Evolutionary conservation across 805 yeast species (phyloP).

Genomic region (Naumovozyma baii): DNA sequence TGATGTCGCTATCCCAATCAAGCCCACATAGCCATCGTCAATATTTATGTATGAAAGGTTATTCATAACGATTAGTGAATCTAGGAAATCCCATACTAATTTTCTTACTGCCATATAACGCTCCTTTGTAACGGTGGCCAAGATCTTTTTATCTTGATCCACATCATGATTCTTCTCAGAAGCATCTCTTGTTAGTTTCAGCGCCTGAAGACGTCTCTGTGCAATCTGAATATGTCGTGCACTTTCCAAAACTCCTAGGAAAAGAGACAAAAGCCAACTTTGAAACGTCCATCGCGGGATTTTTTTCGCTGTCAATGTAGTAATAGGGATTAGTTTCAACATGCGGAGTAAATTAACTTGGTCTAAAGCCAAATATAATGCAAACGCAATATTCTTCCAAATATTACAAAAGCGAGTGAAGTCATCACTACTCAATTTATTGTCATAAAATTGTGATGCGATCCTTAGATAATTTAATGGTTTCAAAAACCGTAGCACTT

Average conservation of each 20-base stretch:
- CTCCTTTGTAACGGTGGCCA: neutral
- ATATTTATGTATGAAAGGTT: neutral
- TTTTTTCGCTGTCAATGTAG: conserved; percentile 36
- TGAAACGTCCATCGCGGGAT: conserved; percentile 51
- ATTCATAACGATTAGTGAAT: neutral
- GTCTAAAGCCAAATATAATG: conserved; percentile 55
- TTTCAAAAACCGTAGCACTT: conserved; percentile 75
- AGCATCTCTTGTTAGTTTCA: neutral
- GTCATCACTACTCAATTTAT: conserved; percentile 52
- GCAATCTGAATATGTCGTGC: conserved; percentile 44
- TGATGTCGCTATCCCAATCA: neutral
- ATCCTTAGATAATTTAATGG: conserved; percentile 63
- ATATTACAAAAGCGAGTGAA: conserved; percentile 30
- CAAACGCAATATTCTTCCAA: conserved; percentile 50
- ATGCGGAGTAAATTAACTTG: conserved; percentile 48
- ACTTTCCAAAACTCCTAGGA: conserved; percentile 53
- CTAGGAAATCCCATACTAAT: neutral
- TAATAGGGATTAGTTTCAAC: conserved; percentile 41
- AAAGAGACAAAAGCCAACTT: conserved; percentile 70
- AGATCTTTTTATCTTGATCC: conserved; percentile 1
- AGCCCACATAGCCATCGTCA: neutral
- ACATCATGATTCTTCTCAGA: neutral
- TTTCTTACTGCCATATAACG: neutral
- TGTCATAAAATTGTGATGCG: conserved; percentile 58
- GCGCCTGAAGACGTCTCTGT: conserved; percentile 7